Percentiles rank a stretch among this genome's conserved stretches.
These are phyloP conservation scores for Fomitiporia mediterranea DNA, from an alignment of 1,284 basidiomycete species.

Conservation along the genomic window DNA sequence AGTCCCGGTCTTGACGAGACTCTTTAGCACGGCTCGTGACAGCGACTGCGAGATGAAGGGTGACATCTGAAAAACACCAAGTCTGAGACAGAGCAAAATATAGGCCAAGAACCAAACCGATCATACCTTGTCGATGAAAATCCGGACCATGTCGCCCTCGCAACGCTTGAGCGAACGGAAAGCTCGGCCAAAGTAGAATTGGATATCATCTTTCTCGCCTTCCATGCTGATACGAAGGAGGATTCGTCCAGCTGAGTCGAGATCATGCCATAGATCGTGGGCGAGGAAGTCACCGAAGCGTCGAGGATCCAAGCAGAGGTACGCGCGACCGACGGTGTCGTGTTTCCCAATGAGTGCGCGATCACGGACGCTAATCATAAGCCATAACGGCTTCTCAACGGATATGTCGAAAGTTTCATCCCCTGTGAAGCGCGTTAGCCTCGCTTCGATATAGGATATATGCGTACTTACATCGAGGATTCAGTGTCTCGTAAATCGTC, in stretches of 20 bases:
- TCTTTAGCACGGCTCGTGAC: conserved; percentile 74
- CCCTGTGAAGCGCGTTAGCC: conserved; percentile 45
- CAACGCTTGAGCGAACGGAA: conserved; percentile 94
- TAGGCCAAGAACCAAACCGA: not conserved
- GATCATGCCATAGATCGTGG: conserved; percentile 89
- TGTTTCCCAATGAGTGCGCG: conserved; percentile 86
- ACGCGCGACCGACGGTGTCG: conserved; percentile 87
- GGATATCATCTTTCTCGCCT: conserved; percentile 96
- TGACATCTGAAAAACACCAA: conserved; percentile 66
- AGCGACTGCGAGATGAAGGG: conserved; percentile 91
- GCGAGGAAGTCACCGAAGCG: conserved; percentile 87
- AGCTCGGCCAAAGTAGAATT: conserved; percentile 95
- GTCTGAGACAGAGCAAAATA: not conserved
- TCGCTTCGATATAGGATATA: not conserved
- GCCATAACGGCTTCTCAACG: conserved; percentile 86
- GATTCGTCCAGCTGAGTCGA: conserved; percentile 86
- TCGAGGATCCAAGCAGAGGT: conserved; percentile 87
- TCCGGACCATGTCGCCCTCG: conserved; percentile 93
- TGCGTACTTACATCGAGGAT: conserved; percentile 77
- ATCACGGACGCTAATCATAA: conserved; percentile 94
- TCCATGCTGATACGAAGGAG: conserved; percentile 95
- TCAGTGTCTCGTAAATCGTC: conserved; percentile 89
- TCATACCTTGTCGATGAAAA: conserved; percentile 93
- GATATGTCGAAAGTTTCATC: conserved; percentile 97
- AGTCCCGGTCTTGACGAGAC: conserved; percentile 62